A percentile compares a stretch with the other conserved stretches of the same genome.
Evolutionary conservation across 1,284 basidiomycete species (phyloP).

Genomic region (Leccinum huronense): DNA sequence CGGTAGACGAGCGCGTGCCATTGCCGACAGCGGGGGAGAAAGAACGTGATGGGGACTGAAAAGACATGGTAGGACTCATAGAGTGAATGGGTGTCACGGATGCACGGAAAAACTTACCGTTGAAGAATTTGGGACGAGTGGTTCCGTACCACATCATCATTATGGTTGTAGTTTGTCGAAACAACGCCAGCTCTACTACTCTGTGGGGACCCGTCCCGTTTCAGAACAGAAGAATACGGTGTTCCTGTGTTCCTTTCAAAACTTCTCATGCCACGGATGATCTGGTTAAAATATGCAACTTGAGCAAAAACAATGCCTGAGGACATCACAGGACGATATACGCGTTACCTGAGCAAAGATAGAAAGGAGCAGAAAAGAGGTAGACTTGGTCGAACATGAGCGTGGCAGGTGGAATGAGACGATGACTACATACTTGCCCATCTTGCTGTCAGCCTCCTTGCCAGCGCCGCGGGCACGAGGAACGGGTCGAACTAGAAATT

Average conservation of each 20-base stretch:
- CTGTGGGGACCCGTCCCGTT: neutral
- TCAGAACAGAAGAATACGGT: neutral
- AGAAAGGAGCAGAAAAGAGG: too few species aligned
- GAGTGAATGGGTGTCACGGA: too few species aligned
- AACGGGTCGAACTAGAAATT: neutral
- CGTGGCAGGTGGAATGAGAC: too few species aligned
- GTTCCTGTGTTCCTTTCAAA: neutral
- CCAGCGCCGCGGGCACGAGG: too few species aligned
- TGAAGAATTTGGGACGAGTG: too few species aligned
- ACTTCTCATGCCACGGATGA: neutral
- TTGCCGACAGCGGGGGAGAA: constrained; percentile 26
- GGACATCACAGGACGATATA: neutral
- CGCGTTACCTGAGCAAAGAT: neutral
- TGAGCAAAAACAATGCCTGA: neutral
- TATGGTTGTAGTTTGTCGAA: neutral
- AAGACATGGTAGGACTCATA: constrained; percentile 15
- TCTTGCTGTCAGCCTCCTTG: too few species aligned
- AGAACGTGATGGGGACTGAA: constrained; percentile 21
- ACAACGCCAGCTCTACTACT: neutral
- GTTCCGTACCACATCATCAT: too few species aligned
- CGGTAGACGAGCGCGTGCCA: constrained; percentile 27
- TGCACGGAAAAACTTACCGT: too few species aligned
- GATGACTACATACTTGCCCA: too few species aligned
- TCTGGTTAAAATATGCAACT: neutral
- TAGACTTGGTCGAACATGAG: too few species aligned